These are phyloP conservation scores for Agroathelia rolfsii DNA, from an alignment of 1,284 basidiomycete genomes.

Conservation along the genomic window DNA sequence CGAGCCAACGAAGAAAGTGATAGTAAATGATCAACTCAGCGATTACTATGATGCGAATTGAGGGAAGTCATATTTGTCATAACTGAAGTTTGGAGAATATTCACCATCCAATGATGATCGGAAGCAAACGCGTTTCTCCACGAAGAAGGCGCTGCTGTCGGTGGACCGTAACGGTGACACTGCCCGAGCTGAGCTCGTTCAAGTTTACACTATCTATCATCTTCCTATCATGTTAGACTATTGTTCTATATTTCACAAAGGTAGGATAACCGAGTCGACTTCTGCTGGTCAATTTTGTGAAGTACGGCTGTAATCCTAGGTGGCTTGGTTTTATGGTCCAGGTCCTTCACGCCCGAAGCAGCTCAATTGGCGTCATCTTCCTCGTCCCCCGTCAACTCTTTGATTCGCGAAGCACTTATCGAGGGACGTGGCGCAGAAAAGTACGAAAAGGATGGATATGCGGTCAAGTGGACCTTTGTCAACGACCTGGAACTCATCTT, in stretches of 20 bases:
- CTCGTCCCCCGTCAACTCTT: slow-evolving; percentile 80
- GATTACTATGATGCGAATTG: no score
- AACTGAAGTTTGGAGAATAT: no score
- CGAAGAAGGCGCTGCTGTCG: no score
- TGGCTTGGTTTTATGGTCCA: slow-evolving; percentile 87
- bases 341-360: slow-evolving; percentile 83
- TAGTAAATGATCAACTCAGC: no score
- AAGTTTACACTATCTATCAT: no score
- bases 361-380: slow-evolving; percentile 64
- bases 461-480: slow-evolving; percentile 85
- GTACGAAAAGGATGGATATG: slow-evolving; percentile 87
- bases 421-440: slow-evolving; percentile 72
- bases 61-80: no score
- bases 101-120: no score
- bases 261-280: slow-evolving; percentile 32
- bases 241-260: slow-evolving; percentile 86
- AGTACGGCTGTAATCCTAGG: slow-evolving; percentile 33
- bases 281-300: slow-evolving; percentile 1
- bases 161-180: no score
- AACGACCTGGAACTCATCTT: slow-evolving; percentile 93
- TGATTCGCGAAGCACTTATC: slow-evolving; percentile 85
- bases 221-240: slow-evolving; percentile 75
- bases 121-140: no score
- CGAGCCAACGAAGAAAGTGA: no score
- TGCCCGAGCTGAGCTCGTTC: no score